Evolutionary conservation across 1,284 basidiomycete genomes (phyloP).

Genomic region (Exobasidium rhododendri): DNA sequence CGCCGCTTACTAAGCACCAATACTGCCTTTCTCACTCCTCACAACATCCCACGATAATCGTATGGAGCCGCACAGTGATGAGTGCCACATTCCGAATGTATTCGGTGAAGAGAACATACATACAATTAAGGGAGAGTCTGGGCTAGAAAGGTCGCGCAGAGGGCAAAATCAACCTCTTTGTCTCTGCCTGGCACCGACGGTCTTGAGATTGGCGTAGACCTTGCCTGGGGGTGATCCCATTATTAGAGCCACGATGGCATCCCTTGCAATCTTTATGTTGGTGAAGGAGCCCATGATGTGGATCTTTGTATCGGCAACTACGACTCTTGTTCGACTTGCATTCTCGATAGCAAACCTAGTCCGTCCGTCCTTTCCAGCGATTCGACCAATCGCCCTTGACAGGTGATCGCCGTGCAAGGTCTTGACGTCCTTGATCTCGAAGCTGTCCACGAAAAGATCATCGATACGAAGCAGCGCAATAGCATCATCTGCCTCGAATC

Average conservation of each 20-base stretch:
- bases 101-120: too few relatives aligned
- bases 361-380: conserved; percentile 95
- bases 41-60: too few relatives aligned
- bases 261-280: conserved; percentile 94
- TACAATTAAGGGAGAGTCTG: too few relatives aligned
- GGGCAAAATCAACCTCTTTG: too few relatives aligned
- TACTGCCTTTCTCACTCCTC: too few relatives aligned
- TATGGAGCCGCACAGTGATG: too few relatives aligned
- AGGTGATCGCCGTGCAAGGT: conserved; percentile 95
- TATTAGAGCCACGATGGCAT: conserved; percentile 91
- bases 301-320: conserved; percentile 96
- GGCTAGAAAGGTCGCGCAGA: too few relatives aligned
- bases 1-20: too few relatives aligned
- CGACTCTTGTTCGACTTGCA: conserved; percentile 87
- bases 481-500: conserved; percentile 82
- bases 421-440: conserved; percentile 97
- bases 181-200: conserved; percentile 22
- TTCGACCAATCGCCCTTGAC: conserved; percentile 91
- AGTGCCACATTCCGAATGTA: too few relatives aligned
- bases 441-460: conserved; percentile 95
- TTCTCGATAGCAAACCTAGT: conserved; percentile 99
- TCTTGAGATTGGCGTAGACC: conserved; percentile 67
- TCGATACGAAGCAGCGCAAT: conserved; percentile 91
- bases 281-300: conserved; percentile 90
- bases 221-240: conserved; percentile 94